These are phyloP conservation scores for Candida germanica DNA, from an alignment of 805 yeast species.

Conservation along the genomic window DNA sequence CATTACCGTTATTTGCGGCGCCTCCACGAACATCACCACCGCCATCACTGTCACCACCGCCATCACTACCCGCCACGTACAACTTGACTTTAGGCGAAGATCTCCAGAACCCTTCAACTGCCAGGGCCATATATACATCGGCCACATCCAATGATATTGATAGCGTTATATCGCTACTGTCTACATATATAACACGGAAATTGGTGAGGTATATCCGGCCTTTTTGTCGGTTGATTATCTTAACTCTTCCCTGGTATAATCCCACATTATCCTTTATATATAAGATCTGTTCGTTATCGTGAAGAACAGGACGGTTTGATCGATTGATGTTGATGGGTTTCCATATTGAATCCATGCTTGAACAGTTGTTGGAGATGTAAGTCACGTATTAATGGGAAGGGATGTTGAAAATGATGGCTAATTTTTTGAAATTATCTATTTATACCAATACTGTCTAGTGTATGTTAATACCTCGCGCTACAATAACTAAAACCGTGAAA, in stretches of 20 bases:
- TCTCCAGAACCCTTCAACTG: conserved; percentile 57
- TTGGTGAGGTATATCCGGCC: conserved; percentile 82
- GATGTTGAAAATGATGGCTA: too few relatives aligned
- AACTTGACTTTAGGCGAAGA: conserved; percentile 74
- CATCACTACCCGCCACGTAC: conserved; percentile 6
- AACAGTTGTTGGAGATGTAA: too few relatives aligned
- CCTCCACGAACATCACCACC: conserved; percentile 1
- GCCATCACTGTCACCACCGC: conserved; percentile 6
- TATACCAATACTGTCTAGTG: too few relatives aligned
- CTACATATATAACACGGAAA: conserved; percentile 69
- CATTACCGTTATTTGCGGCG: not conserved
- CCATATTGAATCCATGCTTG: too few relatives aligned
- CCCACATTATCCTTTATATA: conserved; percentile 51
- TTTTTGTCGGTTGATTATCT: conserved; percentile 58
- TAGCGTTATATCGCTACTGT: conserved; percentile 35
- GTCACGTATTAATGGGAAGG: too few relatives aligned
- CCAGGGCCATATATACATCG: conserved; percentile 39
- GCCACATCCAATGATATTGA: conserved; percentile 49
- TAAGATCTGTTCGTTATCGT: conserved; percentile 29
- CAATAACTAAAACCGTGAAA: too few relatives aligned
- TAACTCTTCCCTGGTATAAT: conserved; percentile 71
- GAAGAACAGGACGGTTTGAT: conserved; percentile 37
- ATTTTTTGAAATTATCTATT: too few relatives aligned
- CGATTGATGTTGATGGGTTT: conserved; percentile 34
- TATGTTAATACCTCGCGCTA: too few relatives aligned